These are phyloP conservation scores for Mychonastes homosphaera DNA, from an alignment of 139 green algal genomes.

Conservation along the genomic window DNA sequence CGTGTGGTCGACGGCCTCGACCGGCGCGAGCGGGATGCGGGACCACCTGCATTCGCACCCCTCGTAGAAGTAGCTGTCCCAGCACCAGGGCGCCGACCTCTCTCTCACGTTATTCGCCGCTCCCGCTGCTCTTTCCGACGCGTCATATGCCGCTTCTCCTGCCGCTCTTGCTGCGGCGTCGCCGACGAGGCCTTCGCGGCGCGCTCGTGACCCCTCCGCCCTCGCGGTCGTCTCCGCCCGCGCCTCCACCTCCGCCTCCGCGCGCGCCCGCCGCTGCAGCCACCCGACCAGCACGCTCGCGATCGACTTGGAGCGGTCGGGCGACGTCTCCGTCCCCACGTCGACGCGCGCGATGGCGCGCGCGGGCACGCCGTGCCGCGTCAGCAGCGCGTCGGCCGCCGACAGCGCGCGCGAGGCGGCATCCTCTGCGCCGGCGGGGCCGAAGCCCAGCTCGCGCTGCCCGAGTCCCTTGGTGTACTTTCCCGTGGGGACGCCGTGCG, in stretches of 20 bases:
- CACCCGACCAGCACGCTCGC: no score
- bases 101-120: no score
- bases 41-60: neutral
- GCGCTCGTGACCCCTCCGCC: no score
- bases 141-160: no score
- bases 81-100: neutral
- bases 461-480: conserved; percentile 84
- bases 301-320: conserved; percentile 73
- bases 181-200: no score
- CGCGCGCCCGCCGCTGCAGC: no score
- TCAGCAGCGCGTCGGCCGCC: conserved; percentile 46
- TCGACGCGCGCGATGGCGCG: conserved; percentile 46
- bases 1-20: conserved; percentile 60
- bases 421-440: conserved; percentile 64
- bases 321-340: conserved; percentile 60
- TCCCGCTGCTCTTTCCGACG: no score
- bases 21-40: neutral
- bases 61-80: neutral
- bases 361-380: conserved; percentile 25
- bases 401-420: conserved; percentile 65
- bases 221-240: no score
- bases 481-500: conserved; percentile 54
- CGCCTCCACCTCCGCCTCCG: no score
- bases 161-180: no score
- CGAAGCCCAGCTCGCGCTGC: conserved; percentile 63